These are phyloP conservation scores for Globisporangium cystogenes DNA, from an alignment of 352 stramenopile species.

Conservation along the genomic window DNA sequence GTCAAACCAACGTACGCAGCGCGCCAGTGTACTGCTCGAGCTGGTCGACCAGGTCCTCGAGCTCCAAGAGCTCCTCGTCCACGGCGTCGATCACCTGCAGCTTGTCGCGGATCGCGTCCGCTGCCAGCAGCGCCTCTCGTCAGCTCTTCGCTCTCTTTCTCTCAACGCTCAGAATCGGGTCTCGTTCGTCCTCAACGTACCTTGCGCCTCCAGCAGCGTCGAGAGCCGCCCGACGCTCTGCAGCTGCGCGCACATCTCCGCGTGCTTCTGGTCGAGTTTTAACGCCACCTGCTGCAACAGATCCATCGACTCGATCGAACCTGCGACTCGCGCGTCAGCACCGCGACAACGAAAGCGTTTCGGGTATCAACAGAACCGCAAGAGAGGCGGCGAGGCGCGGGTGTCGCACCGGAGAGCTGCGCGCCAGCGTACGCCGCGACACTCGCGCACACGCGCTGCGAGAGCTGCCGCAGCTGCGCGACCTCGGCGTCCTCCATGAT, in stretches of 20 bases:
- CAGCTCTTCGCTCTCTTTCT: neutral
- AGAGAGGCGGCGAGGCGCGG: neutral
- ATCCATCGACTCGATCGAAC: conserved; percentile 70
- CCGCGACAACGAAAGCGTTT: neutral
- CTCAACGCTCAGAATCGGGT: neutral
- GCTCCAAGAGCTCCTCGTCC: conserved; percentile 76
- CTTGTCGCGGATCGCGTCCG: conserved; percentile 57
- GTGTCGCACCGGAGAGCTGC: conserved; percentile 49
- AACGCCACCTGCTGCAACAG: conserved; percentile 58
- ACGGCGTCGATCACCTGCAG: conserved; percentile 79
- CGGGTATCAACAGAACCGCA: neutral
- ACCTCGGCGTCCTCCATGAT: conserved; percentile 55
- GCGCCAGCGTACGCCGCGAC: conserved; percentile 60
- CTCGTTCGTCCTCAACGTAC: conserved; percentile 25
- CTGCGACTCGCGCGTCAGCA: conserved; percentile 14
- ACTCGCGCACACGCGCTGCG: conserved; percentile 60
- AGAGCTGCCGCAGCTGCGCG: conserved; percentile 53
- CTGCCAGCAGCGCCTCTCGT: conserved; percentile 14
- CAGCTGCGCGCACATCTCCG: conserved; percentile 49
- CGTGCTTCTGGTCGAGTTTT: conserved; percentile 59
- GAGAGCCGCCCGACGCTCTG: conserved; percentile 60
- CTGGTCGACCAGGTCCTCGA: conserved; percentile 87
- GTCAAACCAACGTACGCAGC: conserved; percentile 47
- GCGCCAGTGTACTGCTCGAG: conserved; percentile 73
- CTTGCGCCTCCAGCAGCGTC: conserved; percentile 59